These are phyloP conservation scores for Fonsecaea nubica DNA, from an alignment of 2,329 filamentous ascomycete genomes.

Conservation along the genomic window DNA sequence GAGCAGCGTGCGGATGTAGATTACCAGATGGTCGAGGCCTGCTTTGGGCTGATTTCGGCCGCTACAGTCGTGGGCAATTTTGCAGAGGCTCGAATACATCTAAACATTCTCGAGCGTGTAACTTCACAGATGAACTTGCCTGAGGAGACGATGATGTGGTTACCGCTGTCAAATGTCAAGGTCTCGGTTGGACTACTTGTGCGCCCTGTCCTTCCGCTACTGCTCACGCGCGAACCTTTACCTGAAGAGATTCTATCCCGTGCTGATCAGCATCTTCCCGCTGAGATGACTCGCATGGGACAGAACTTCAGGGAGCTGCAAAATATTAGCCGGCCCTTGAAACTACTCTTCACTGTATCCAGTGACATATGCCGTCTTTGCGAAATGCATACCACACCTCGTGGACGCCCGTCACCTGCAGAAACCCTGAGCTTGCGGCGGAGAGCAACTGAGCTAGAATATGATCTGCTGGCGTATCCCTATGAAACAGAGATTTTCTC, in stretches of 20 bases:
- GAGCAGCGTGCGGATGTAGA: slow-evolving; percentile 46
- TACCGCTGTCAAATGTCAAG: slow-evolving; percentile 36
- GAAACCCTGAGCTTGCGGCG: slow-evolving; percentile 46
- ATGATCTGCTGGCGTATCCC: slow-evolving; percentile 49
- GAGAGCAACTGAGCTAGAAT: slow-evolving; percentile 47
- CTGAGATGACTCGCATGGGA: slow-evolving; percentile 41
- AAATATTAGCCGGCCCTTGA: slow-evolving; percentile 43
- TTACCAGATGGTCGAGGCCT: slow-evolving; percentile 48
- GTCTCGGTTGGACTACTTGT: slow-evolving; percentile 45
- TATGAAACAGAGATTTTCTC: slow-evolving; percentile 35
- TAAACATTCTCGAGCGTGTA: slow-evolving; percentile 43
- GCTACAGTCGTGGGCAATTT: slow-evolving; percentile 50
- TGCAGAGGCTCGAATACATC: slow-evolving; percentile 49
- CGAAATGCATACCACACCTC: slow-evolving; percentile 40
- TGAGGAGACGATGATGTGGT: slow-evolving; percentile 38
- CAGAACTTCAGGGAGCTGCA: slow-evolving; percentile 42
- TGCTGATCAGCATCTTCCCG: slow-evolving; percentile 42
- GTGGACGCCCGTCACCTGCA: slow-evolving; percentile 36
- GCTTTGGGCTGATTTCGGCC: slow-evolving; percentile 48
- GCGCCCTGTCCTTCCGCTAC: slow-evolving; percentile 46
- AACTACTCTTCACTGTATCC: slow-evolving; percentile 41
- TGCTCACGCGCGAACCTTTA: slow-evolving; percentile 45
- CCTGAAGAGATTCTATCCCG: slow-evolving; percentile 41
- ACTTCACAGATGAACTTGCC: slow-evolving; percentile 49
- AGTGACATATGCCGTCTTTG: slow-evolving; percentile 47